A percentile compares a stretch with the other conserved stretches of the same genome.
phyloP scores from a whole-genome alignment of 768 basidiomycete species.

The Pleurotus cornucopiae region DNA sequence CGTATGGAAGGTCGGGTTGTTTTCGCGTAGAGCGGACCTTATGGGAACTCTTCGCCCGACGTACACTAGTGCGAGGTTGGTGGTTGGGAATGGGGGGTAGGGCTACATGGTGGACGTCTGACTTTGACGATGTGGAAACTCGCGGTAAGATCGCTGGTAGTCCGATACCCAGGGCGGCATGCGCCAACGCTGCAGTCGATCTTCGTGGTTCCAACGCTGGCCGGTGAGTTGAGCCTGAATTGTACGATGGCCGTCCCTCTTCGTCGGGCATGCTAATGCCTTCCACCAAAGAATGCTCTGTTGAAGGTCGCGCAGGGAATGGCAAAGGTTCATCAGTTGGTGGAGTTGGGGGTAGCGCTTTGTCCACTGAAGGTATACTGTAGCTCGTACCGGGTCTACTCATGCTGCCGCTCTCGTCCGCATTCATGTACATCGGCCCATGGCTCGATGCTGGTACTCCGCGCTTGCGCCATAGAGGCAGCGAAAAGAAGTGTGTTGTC shows the following conservation, averaged over 20 bases:
- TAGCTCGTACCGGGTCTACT: slow-evolving; percentile 13
- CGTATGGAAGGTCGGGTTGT: slow-evolving; percentile 11
- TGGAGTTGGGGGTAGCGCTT: slow-evolving; percentile 31
- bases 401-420: slow-evolving; percentile 21
- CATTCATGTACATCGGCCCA: slow-evolving; percentile 18
- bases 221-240: slow-evolving; percentile 8
- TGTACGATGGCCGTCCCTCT: not conserved
- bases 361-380: slow-evolving; percentile 29
- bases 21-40: slow-evolving; percentile 26
- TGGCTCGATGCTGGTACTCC: slow-evolving; percentile 25
- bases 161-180: slow-evolving; percentile 55
- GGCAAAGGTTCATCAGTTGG: slow-evolving; percentile 1
- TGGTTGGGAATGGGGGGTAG: slow-evolving; percentile 29
- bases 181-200: slow-evolving; percentile 42
- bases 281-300: not conserved
- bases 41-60: slow-evolving; percentile 52
- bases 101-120: slow-evolving; percentile 47
- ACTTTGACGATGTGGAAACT: slow-evolving; percentile 33
- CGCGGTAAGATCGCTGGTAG: slow-evolving; percentile 49
- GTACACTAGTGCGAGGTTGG: slow-evolving; percentile 24
- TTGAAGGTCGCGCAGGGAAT: not conserved
- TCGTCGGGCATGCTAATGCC: slow-evolving; percentile 2
- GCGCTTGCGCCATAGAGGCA: slow-evolving; percentile 63
- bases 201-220: slow-evolving; percentile 15
- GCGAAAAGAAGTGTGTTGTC: slow-evolving; percentile 61